Evolutionary conservation across 2,329 filamentous ascomycete genomes (phyloP).

Genomic region (Aureobasidium sp.): DNA sequence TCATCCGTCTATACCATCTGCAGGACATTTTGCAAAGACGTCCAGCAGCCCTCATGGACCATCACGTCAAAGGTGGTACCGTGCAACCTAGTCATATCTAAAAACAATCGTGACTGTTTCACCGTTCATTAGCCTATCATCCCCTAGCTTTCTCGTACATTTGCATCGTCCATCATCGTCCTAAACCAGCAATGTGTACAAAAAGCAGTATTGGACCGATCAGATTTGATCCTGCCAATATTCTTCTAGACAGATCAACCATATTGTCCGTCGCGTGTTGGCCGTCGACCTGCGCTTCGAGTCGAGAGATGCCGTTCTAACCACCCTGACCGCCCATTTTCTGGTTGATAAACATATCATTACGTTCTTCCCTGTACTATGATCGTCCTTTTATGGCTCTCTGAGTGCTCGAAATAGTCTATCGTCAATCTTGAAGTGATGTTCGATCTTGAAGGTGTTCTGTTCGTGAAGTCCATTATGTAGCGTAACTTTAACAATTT

Average conservation of each 20-base stretch:
- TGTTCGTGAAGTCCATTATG: too few relatives aligned
- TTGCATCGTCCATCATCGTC: not conserved
- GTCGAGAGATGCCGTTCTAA: not conserved
- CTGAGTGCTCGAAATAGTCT: too few relatives aligned
- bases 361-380: not conserved
- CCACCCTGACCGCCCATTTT: not conserved
- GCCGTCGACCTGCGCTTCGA: not conserved
- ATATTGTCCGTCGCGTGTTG: not conserved
- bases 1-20: not conserved
- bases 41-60: not conserved
- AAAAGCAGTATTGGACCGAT: not conserved
- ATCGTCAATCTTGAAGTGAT: not conserved
- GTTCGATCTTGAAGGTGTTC: not conserved
- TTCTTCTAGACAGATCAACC: not conserved
- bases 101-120: conserved; percentile 7
- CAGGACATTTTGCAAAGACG: not conserved
- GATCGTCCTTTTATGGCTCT: too few relatives aligned
- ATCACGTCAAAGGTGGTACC: not conserved
- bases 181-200: not conserved
- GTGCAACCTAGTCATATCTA: not conserved
- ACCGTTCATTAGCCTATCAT: conserved; percentile 4
- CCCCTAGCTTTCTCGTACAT: not conserved
- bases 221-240: not conserved
- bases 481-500: too few relatives aligned
- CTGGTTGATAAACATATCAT: not conserved